Conservation (phyloP, 805 yeast species). For the Priceomyces castillae region DNA sequence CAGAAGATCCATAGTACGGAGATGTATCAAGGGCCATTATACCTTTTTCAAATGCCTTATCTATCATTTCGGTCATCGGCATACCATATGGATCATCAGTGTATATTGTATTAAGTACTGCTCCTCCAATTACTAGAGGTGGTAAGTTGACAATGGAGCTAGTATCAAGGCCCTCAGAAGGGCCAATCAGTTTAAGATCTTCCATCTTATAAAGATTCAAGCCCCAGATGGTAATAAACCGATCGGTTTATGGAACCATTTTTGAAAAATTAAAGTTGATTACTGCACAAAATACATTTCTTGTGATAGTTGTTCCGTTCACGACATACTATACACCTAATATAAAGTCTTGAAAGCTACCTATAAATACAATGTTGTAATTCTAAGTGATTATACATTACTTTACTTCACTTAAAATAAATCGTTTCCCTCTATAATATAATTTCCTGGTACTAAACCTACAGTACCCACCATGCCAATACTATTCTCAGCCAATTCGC, state of each 20-base stretch:
- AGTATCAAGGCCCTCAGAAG: slow-evolving; percentile 10
- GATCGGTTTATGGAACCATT: background rate
- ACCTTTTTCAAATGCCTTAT: slow-evolving; percentile 62
- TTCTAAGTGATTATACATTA: no score
- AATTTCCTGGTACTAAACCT: slow-evolving; percentile 45
- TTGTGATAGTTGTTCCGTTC: no score
- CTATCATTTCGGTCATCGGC: slow-evolving; percentile 57
- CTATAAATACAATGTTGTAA: no score
- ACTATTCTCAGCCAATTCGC: slow-evolving; percentile 39
- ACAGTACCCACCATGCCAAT: slow-evolving; percentile 31
- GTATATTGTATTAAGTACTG: slow-evolving; percentile 80
- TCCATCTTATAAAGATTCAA: background rate
- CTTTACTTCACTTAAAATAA: slow-evolving; percentile 9
- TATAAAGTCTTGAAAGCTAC: no score
- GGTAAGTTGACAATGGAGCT: slow-evolving; percentile 39
- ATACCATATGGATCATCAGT: slow-evolving; percentile 61
- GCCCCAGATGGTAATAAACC: background rate
- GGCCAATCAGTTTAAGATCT: slow-evolving; percentile 18
- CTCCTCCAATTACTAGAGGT: slow-evolving; percentile 80
- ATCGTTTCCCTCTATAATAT: slow-evolving; percentile 33
- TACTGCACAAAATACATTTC: no score
- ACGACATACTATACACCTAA: no score
- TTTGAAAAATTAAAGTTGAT: background rate
- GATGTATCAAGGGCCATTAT: slow-evolving; percentile 83
- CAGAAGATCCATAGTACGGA: slow-evolving; percentile 92